Evolutionary conservation across 371 early-diverging fungal species (phyloP), one percentile per base, ranked within the genome.

Genomic region (Mortierella sp.): DNA sequence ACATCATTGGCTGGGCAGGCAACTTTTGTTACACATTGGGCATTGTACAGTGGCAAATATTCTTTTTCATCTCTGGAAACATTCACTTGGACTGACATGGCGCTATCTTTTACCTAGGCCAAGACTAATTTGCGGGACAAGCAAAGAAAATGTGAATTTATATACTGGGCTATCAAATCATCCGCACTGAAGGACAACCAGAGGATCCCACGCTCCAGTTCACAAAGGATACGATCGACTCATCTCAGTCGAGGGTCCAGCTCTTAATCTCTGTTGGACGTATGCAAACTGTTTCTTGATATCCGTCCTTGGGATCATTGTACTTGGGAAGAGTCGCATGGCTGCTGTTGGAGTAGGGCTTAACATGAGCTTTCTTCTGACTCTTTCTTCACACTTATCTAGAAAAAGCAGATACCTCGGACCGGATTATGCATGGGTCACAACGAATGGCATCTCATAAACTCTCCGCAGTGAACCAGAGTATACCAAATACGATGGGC

Each of bases 1-100:
- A 89, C 70, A 73, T 88, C 3, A 76, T 91, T 0, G 92, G 92
- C 19, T 72, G 69, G 75, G 21, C 59, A 16, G 74, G 78, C 78
- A 59, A 59, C 13, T 3, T 31, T 28, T 50, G 48, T 3, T 50
- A 14, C 16, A 16, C 50, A 50, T 10, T 50, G 16, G 50, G 16
- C 50, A 50, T 50, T 14, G 50, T 3, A 50, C 16, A 3, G 13
- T 16, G 3, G 13, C 14, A 50, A 50, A 3, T 40, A 16, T 0
- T 5, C 4, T 28, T 5, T 11, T 5, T 57, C 28, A 31, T 11
- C 16, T 57, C 31, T 13, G 26, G 55, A 28, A 28, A 13, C 5
- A 46, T 2, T 9, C 50, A 14, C 11, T 50, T 11, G 16, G 46
- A 57, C 57, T 59, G 31, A 59, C 14, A 50, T 50, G 11, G 50